Percentiles rank a stretch among this genome's conserved stretches.
Conservation (phyloP, 345 rosid genomes). For the Gossypium raimondii region DNA sequence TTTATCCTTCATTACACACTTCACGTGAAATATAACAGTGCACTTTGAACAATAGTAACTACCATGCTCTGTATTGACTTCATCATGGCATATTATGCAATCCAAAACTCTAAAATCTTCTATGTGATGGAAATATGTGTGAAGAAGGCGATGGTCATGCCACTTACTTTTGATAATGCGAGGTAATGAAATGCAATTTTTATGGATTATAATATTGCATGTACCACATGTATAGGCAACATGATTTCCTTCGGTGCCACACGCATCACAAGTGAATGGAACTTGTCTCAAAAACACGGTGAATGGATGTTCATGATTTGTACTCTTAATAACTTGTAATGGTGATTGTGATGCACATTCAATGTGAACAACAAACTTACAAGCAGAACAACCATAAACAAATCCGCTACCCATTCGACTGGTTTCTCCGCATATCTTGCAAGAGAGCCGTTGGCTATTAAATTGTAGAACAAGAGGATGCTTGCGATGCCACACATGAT, state of each 20-base stretch:
- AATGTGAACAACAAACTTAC: too few species aligned
- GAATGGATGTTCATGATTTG: neutral
- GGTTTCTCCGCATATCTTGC: too few species aligned
- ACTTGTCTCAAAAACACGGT: neutral
- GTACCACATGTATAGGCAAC: neutral
- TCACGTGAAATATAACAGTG: neutral
- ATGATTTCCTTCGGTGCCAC: neutral
- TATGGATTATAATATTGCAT: too few species aligned
- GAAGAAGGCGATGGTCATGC: too few species aligned
- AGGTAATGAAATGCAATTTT: too few species aligned
- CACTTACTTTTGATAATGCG: too few species aligned
- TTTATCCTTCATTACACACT: neutral
- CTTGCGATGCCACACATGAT: too few species aligned
- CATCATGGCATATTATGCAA: neutral
- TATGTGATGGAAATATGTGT: too few species aligned
- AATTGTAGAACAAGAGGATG: too few species aligned
- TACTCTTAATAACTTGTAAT: neutral
- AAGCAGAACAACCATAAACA: too few species aligned
- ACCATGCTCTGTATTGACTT: neutral
- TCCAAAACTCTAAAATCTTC: neutral
- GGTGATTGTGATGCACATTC: neutral
- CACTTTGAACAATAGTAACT: neutral
- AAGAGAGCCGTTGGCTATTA: too few species aligned
- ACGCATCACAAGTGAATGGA: neutral
- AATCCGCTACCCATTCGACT: too few species aligned